Evolutionary conservation across 306 rosid genomes (phyloP), one percentile per base, ranked within the genome.

Genomic region (Trifolium pratense): DNA sequence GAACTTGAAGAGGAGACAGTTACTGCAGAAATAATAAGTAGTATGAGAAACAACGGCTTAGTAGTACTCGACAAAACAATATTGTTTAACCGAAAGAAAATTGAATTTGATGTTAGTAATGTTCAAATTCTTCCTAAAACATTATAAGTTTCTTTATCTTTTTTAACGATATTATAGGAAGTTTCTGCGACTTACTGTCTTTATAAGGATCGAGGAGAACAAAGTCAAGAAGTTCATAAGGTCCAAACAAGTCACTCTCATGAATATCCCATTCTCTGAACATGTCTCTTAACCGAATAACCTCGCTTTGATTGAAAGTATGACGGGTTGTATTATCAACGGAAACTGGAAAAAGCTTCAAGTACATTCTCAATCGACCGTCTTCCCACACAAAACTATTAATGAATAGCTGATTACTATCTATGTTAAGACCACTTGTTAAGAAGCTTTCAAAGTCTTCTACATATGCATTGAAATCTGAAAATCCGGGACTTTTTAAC

Each of bases 401-500:
- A 66, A 94, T 68, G 45, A 73, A 25, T 55, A 94, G 84, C 81
- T 94, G 99, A 71, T 79, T 51, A 11, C 40, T 21, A 15, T 49
- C 3, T 45, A 94, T 5, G 2, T 0, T 0, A 42, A 94, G 91
- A 75, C 87, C 87, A 75, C 15, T 0, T 21, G 96, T 73, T 61
- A 94, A 79, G 68, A 84, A 87, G 23, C 7, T 13, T 74, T 88
- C 76, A 72, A 86, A 94, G 7, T 0, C 3, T 16, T 13, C 60
- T 58, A 3, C 32, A 66, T 83, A 94, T 26, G 91, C 48, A 52
- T 9, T 71, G 62, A 94, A 94, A 82, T 87, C 84, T 5, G 85
- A 74, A 81, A 89, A 87, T 66, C 88, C 96, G 0, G 99, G 97
- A 88, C 99, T 91, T 77, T 94, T 91, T 79, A 94, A 80, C 78